Percentiles rank a stretch among this genome's conserved stretches.
Evolutionary conservation across 345 rosid species (phyloP).

Genomic region (Syzygium oleosum): DNA sequence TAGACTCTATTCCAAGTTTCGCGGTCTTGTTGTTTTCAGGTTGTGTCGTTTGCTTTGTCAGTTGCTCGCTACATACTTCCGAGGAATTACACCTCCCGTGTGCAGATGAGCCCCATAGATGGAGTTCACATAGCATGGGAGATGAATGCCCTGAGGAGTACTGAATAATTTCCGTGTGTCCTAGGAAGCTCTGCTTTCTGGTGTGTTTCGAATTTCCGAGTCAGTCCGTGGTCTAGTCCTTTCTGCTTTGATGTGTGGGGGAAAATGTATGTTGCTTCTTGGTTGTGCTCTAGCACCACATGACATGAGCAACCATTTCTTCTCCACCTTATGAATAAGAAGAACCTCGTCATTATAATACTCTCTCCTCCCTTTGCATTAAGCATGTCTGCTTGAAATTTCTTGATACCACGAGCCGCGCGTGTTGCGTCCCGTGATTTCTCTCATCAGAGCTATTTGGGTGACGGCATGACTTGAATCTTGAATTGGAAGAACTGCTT

Average conservation of each 20-base stretch:
- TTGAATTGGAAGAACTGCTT: background rate
- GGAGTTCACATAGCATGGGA: background rate
- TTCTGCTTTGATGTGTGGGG: background rate
- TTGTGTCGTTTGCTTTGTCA: background rate
- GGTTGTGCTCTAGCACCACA: background rate
- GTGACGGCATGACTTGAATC: background rate
- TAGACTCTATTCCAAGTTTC: constrained; percentile 1
- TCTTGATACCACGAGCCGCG: background rate
- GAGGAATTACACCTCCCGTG: background rate
- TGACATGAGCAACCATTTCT: background rate
- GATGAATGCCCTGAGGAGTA: background rate
- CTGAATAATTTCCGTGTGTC: background rate
- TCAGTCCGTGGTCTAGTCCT: background rate
- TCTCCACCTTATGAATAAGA: background rate
- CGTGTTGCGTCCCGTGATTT: background rate
- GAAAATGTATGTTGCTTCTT: background rate
- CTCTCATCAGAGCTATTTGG: background rate
- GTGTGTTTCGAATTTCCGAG: background rate
- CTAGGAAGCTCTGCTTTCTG: background rate
- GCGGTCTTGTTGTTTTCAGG: background rate
- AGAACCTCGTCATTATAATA: background rate
- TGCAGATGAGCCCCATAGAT: background rate
- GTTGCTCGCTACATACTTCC: background rate
- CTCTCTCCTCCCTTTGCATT: background rate
- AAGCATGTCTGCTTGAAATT: background rate